Evolutionary conservation across 805 yeast genomes (phyloP), one percentile per base, ranked within the genome.

Genomic region (Barnettozyma pratensis): DNA sequence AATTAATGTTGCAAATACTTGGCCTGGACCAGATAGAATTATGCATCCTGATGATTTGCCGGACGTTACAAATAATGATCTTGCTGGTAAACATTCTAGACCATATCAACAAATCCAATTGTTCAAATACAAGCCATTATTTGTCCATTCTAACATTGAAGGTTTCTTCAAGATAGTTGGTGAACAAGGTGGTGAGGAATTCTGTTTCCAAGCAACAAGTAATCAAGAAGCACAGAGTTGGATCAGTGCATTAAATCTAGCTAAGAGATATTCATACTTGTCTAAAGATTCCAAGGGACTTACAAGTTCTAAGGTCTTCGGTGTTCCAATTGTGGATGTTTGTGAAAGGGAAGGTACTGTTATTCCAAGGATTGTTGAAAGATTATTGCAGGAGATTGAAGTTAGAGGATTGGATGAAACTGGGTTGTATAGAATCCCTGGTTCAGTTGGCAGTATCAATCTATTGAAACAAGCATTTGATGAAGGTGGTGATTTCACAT

Each of bases 361-460:
- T 2, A 69, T 82, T 32, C 98, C 98, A 1, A 67, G 62, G 6
- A 78, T 91, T 39, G 80, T 91, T 48, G 80, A 75, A 35, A 74
- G 75, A 48, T 67, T 92, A 40, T 73, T 90, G 55, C 74, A 74
- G 41, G 94, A 85, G 56, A 86, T 92, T 54, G 98, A 92, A 64
- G 67, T 73, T n/a, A 79, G 91, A 46, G 97, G 98, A 0, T 64
- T 92, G 30, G 90, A 88, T 55, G 97, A 91, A 62, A 87, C 88
- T 46, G 98, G 98, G 14, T 72, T 92, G 11, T 92, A 92, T 64
- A 80, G 98, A 63, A 73, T 80, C 34, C 80, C 85, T 1, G 86
- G 85, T 5, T 79, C 85, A 7, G 71, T 78, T 37, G 82, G 81
- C 7, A 75, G 80, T 44, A 79, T 80, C 41, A 76, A 79, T 45